Base-by-base conservation (phyloP, 805 yeast genomes). In the Brettanomyces custersianus region DNA sequence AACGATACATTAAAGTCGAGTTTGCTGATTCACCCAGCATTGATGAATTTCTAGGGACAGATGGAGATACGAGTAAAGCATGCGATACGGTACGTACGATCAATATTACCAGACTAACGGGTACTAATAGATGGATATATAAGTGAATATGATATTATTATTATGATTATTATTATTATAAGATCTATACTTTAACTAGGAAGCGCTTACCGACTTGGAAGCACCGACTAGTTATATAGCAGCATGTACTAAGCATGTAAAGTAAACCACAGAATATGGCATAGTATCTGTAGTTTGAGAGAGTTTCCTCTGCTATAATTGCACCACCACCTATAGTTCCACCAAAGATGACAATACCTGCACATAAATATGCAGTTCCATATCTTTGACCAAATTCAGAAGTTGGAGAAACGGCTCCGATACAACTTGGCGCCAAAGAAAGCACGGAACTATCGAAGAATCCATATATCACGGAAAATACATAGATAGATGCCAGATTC, bases 331-430 rank as follows among this genome's bases (percentile, higher is more conserved):
- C 50, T 8, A 74, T 70, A 17, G 69, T 52, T 10, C 62, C 59
- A 11, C 61, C 60, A 6, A 71, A 47, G 4, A 44, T 29, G 28
- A 37, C 15, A 16, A 44, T 5, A 15, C 63, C 56, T 10, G 59
- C 51, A 9, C 72, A 66, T 15, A 42, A 23, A 51, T 70, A 77
- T 48, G 72, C 62, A n/a, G 83, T 67, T 0, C 85, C 85, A 44
- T 74, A 80, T 17, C 79, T 57, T 42, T 71, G 73, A 9, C 86
- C 87, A 50, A 79, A 80, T 36, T 76, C 72, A 38, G 65, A 62
- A 0, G 75, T 74, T 5, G 69, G 70, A 15, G 78, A 69, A 15
- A 79, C 69, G 29, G 69, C 66, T 0, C 77, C 69, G 23, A 74
- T 62, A 38, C 84, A 76, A 7, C 72, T 76, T 0, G 87, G 84